phyloP scores from a whole-genome alignment of 768 basidiomycete genomes.

The Filobasidium wieringae region DNA sequence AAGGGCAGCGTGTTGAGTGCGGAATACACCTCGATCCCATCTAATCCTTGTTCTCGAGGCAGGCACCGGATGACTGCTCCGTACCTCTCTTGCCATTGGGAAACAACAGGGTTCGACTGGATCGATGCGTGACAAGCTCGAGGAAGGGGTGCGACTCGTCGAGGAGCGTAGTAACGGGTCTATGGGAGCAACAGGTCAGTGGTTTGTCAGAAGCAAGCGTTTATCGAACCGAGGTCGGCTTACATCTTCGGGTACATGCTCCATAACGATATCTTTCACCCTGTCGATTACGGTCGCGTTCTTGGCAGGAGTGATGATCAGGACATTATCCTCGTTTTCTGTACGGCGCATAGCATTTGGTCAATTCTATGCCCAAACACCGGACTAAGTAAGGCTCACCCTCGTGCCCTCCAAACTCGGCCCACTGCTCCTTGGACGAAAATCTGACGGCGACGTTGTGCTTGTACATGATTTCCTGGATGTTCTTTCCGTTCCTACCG shows the following conservation, averaged over 20 bases:
- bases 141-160: conserved; percentile 75
- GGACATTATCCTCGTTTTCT: conserved; percentile 96
- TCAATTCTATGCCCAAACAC: no score
- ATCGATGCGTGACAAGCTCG: conserved; percentile 88
- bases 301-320: conserved; percentile 96
- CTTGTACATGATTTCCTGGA: conserved; percentile 99
- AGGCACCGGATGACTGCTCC: conserved; percentile 61
- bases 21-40: conserved; percentile 46
- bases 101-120: conserved; percentile 89
- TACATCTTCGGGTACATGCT: conserved; percentile 91
- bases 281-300: conserved; percentile 91
- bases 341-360: conserved; percentile 46
- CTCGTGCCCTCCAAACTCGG: conserved; percentile 61
- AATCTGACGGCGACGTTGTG: conserved; percentile 99
- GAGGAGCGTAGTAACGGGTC: conserved; percentile 95
- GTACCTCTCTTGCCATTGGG: conserved; percentile 89
- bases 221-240: no score
- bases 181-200: conserved; percentile 31
- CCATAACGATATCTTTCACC: conserved; percentile 92
- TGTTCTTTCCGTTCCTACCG: conserved; percentile 92
- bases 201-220: no score
- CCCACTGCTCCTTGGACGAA: conserved; percentile 94
- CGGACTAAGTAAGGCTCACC: neutral
- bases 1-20: neutral
- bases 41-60: conserved; percentile 50